A percentile compares a stretch with the other conserved stretches of the same genome.
Conservation (phyloP, 176 grass and related monocot genomes). For the Avena atlantica region DNA sequence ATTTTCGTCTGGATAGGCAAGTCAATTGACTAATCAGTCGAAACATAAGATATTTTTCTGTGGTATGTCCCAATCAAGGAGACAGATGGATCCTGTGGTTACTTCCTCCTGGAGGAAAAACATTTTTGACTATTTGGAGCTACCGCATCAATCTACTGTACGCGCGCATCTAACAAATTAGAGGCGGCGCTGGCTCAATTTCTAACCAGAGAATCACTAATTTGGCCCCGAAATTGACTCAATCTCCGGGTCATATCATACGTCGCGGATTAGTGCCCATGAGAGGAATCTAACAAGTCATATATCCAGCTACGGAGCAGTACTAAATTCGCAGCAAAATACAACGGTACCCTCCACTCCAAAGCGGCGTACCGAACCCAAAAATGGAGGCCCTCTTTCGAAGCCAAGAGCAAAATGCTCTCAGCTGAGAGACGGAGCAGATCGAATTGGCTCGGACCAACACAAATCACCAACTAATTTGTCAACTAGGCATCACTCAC, state of each 20-base stretch:
- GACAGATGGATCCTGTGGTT: slow-evolving; percentile 35
- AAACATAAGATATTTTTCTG: slow-evolving; percentile 19
- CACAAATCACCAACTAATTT: slow-evolving; percentile 20
- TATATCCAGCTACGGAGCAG: neutral
- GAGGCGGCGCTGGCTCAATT: neutral
- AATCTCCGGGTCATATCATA: neutral
- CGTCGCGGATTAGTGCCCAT: neutral
- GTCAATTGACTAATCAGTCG: slow-evolving; percentile 32
- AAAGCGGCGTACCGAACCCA: neutral
- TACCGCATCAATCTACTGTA: slow-evolving; percentile 13
- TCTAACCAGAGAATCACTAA: neutral
- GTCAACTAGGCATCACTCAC: neutral
- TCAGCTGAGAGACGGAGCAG: neutral
- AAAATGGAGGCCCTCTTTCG: slow-evolving; percentile 31
- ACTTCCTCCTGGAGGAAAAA: neutral
- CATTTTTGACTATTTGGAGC: neutral
- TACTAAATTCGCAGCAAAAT: neutral
- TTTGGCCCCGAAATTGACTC: neutral
- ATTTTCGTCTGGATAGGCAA: slow-evolving; percentile 13
- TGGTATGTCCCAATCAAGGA: slow-evolving; percentile 32
- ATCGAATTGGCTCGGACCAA: slow-evolving; percentile 24
- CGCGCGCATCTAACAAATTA: neutral
- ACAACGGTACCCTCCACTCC: neutral
- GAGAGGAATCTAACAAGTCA: neutral
- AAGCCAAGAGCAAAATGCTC: slow-evolving; percentile 35